Evolutionary conservation across 768 basidiomycete species (phyloP), one percentile per base, ranked within the genome.

Genomic region (Leccinum disarticulatum): DNA sequence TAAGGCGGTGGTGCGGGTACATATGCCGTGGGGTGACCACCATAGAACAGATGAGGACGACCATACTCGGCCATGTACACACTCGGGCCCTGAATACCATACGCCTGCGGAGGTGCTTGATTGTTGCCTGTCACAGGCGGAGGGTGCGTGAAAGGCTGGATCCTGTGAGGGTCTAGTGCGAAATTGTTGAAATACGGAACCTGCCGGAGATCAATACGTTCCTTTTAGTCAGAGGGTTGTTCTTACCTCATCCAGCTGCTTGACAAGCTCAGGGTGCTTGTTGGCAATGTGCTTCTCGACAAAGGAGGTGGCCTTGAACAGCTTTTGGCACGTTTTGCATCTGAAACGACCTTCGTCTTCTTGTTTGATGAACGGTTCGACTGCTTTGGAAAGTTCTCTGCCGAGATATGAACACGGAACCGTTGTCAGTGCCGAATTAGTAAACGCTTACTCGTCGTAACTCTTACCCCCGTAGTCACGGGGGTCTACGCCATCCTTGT

Each of bases 341-440:
- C 97, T 83, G 78, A 91, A 98, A 72, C 97, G 98, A 68, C 89
- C 92, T 75, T 96, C 93, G 65, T 98, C 96, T 75, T 98, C 96
- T 72, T 94, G 91, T 76, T 95, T 95, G 73, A 98, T 84, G 72
- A 82, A 82, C 2, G 87, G 87, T 57, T 90, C 90, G 25, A 88
- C 86, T 13, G 87, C 81, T 68, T 88, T 92, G 54, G 85, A 81
- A 54, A 95, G 78, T 70, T 95, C 94, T 65, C 95, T 97, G 68
- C 48, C 41, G 4, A 4, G 36, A 6, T 54, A 66, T 62, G 36
- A 69, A 61, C 48, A 64, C 63, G 53, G 64, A 54, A 47, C 60
- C 31, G 54, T 41, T 53, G n/a, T 52, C 38, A 60, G 15, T 33
- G 48, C 54, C 47, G 62, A 36, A 55, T 19, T 35, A 55, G 56